These are phyloP conservation scores for Coriolopsis trogii DNA, from an alignment of 1,284 basidiomycete genomes.

Conservation along the genomic window DNA sequence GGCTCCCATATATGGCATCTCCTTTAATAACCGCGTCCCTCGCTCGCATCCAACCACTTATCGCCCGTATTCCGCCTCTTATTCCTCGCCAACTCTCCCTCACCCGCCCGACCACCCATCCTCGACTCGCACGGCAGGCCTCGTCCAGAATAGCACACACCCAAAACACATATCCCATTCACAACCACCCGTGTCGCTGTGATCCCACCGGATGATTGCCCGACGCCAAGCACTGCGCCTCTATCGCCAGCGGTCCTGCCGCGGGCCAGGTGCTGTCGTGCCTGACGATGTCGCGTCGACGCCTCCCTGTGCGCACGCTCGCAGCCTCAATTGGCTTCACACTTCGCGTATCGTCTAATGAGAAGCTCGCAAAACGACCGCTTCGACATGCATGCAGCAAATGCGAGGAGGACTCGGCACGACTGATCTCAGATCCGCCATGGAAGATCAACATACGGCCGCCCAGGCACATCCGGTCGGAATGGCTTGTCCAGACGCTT, in stretches of 20 bases:
- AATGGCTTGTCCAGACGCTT: not conserved
- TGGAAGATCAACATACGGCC: slow-evolving; percentile 10
- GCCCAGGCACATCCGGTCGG: not conserved
- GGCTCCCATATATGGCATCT: slow-evolving; percentile 16
- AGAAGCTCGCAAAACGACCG: not conserved
- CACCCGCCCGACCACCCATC: not conserved
- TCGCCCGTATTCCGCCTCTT: slow-evolving; percentile 4
- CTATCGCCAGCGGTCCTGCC: slow-evolving; percentile 3
- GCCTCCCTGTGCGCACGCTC: not conserved
- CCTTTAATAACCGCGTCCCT: slow-evolving; percentile 12
- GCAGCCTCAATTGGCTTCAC: not conserved
- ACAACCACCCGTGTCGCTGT: not conserved
- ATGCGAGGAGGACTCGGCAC: not conserved
- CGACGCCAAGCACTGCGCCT: slow-evolving; percentile 2
- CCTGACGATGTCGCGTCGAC: not conserved
- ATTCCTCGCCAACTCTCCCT: slow-evolving; percentile 11
- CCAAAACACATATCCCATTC: not conserved
- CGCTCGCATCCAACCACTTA: too few species aligned
- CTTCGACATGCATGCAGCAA: not conserved
- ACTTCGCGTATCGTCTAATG: not conserved
- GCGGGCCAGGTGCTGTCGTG: slow-evolving; percentile 3
- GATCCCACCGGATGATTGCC: not conserved
- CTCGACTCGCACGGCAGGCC: not conserved
- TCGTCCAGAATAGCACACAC: not conserved
- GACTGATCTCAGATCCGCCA: slow-evolving; percentile 9